Percentiles rank a stretch among this genome's conserved stretches.
Conservation (phyloP, 495 filamentous ascomycete species). For the Pseudomonodictys pantanalensis region DNA sequence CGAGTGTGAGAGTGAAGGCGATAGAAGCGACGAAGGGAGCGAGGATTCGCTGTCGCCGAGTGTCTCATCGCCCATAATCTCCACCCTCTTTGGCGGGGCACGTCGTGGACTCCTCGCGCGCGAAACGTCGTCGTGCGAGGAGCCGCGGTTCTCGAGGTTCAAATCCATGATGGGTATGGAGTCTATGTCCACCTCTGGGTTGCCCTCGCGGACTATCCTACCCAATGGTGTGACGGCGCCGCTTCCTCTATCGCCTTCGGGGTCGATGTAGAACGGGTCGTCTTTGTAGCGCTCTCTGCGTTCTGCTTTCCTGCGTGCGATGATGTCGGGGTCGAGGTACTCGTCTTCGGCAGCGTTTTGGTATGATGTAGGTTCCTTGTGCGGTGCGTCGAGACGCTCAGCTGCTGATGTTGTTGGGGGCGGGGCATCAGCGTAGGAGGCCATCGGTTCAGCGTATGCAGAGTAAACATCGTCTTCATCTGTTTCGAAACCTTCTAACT, state of each 20-base stretch:
- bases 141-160: conserved; percentile 55
- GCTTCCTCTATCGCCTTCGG: conserved; percentile 45
- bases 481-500: conserved; percentile 50
- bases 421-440: conserved; percentile 7
- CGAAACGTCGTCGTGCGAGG: not conserved
- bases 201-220: conserved; percentile 63
- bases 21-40: conserved; percentile 33
- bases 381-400: conserved; percentile 47
- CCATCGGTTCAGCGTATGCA: conserved; percentile 65
- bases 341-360: conserved; percentile 58
- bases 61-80: conserved; percentile 44
- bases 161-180: conserved; percentile 93
- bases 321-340: conserved; percentile 60
- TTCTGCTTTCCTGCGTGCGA: conserved; percentile 63
- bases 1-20: conserved; percentile 36
- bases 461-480: conserved; percentile 63
- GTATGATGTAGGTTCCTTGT: conserved; percentile 54
- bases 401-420: conserved; percentile 49
- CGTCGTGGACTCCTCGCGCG: conserved; percentile 35
- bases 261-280: conserved; percentile 90
- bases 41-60: conserved; percentile 22
- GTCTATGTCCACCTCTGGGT: conserved; percentile 81
- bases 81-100: conserved; percentile 25
- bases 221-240: conserved; percentile 67
- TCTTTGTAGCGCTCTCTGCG: conserved; percentile 77